Percentiles rank a stretch among this genome's conserved stretches.
These are phyloP conservation scores for Polychytrium aggregatum DNA, from an alignment of 192 early-diverging fungal species.

Conservation along the genomic window DNA sequence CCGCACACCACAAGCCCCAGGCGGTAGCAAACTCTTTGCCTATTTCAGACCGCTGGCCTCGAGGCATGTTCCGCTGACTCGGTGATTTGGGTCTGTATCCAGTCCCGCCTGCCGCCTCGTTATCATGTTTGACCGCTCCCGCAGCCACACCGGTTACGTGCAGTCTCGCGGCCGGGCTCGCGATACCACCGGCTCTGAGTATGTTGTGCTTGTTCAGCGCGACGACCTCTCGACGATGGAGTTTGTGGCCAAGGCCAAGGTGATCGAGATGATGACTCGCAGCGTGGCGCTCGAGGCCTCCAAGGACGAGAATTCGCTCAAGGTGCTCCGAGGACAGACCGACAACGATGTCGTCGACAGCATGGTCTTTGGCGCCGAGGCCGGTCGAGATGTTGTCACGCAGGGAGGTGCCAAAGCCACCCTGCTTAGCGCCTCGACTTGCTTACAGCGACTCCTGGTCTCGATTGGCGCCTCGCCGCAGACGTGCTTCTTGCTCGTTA, in stretches of 20 bases:
- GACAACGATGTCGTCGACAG: conserved; percentile 15
- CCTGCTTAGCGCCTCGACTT: too few species aligned
- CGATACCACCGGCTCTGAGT: conserved; percentile 57
- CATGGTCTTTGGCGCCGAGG: too few species aligned
- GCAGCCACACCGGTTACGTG: conserved; percentile 71
- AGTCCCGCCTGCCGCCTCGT: conserved; percentile 30
- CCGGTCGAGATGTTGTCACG: too few species aligned
- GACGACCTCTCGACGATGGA: conserved; percentile 24
- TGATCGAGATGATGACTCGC: conserved; percentile 28
- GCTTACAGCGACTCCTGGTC: too few species aligned
- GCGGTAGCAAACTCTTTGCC: too few species aligned
- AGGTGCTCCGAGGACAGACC: conserved; percentile 2
- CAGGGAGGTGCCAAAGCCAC: too few species aligned
- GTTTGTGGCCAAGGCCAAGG: conserved; percentile 22
- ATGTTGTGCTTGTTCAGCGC: conserved; percentile 60
- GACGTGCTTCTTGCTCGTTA: too few species aligned
- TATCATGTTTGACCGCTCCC: conserved; percentile 68
- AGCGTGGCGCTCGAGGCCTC: conserved; percentile 4
- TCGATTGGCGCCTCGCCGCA: too few species aligned
- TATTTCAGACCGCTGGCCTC: too few species aligned
- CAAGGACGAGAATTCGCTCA: too few species aligned
- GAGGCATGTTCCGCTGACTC: too few species aligned
- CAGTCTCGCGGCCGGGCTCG: conserved; percentile 87
- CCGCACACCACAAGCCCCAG: too few species aligned
- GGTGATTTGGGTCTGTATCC: neutral